A percentile compares a stretch with the other conserved stretches of the same genome.
Conservation (phyloP, 1,284 basidiomycete species). For the Pseudozyma thailandica region DNA sequence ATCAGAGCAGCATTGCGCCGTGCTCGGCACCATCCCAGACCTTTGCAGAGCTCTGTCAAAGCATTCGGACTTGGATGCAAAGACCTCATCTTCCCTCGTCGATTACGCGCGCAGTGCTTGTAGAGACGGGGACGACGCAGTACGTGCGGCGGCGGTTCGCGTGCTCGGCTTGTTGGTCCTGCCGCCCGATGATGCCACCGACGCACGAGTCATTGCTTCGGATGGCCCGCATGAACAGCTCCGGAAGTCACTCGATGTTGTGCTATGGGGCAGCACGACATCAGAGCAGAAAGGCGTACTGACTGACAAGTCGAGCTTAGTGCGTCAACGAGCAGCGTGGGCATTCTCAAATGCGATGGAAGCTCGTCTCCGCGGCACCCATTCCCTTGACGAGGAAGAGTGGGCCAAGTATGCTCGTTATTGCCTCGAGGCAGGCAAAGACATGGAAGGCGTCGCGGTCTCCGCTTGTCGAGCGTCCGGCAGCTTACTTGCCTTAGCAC, state of each 20-base stretch:
- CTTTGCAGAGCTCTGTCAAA: conserved; percentile 12
- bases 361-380: conserved; percentile 6
- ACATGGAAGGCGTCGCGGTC: conserved; percentile 38
- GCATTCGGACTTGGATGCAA: not conserved
- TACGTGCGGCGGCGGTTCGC: conserved; percentile 39
- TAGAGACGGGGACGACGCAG: conserved; percentile 14
- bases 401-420: conserved; percentile 20
- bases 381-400: not conserved
- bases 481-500: conserved; percentile 19
- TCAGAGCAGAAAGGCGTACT: not conserved
- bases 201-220: too few relatives aligned
- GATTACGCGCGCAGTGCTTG: conserved; percentile 14
- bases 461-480: conserved; percentile 35
- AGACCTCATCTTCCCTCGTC: conserved; percentile 2
- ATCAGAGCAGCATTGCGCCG: conserved; percentile 10
- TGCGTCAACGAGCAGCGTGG: conserved; percentile 42
- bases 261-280: conserved; percentile 7
- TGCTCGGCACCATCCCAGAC: conserved; percentile 15
- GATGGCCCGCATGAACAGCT: too few relatives aligned
- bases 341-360: conserved; percentile 30
- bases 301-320: conserved; percentile 32
- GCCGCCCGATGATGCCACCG: conserved; percentile 12
- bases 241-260: not conserved
- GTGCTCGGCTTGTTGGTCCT: conserved; percentile 37
- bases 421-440: conserved; percentile 26